Evolutionary conservation across 2,329 filamentous ascomycete species (phyloP).

Genomic region (Scedosporium apiospermum): DNA sequence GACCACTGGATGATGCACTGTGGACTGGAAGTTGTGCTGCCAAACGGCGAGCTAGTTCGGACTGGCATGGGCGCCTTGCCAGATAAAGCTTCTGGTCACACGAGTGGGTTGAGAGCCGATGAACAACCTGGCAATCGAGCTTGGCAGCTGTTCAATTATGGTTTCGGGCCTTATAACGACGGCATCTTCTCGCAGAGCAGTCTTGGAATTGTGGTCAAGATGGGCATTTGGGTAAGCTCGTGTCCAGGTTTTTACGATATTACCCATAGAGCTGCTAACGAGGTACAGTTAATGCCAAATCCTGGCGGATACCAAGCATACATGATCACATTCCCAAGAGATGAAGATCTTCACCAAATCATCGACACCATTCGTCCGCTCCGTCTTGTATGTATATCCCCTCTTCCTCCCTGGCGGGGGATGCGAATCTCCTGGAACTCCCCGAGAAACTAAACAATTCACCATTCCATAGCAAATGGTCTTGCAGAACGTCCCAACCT

Average conservation of each 20-base stretch:
- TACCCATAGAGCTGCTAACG: background rate
- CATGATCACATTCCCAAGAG: constrained; percentile 26
- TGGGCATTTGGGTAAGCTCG: constrained; percentile 33
- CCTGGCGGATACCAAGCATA: constrained; percentile 23
- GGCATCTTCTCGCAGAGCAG: constrained; percentile 43
- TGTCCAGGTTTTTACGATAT: too few relatives aligned
- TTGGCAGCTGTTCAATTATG: constrained; percentile 28
- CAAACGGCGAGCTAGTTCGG: constrained; percentile 32
- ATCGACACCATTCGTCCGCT: constrained; percentile 24
- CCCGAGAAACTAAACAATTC: background rate
- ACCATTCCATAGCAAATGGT: constrained; percentile 15
- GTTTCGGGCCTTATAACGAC: constrained; percentile 28
- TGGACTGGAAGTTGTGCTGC: constrained; percentile 33
- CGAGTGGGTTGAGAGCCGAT: constrained; percentile 29
- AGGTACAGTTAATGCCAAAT: constrained; percentile 21
- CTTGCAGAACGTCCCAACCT: background rate
- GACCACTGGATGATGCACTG: constrained; percentile 27
- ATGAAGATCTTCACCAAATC: constrained; percentile 22
- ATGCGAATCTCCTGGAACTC: constrained; percentile 15
- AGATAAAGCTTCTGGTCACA: constrained; percentile 37
- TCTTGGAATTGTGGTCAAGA: constrained; percentile 43
- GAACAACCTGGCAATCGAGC: constrained; percentile 16
- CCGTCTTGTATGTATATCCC: background rate
- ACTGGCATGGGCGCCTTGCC: constrained; percentile 33
- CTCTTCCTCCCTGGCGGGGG: constrained; percentile 23